phyloP scores from a whole-genome alignment of 148 eudicot species.

The Polygonum aviculare region DNA sequence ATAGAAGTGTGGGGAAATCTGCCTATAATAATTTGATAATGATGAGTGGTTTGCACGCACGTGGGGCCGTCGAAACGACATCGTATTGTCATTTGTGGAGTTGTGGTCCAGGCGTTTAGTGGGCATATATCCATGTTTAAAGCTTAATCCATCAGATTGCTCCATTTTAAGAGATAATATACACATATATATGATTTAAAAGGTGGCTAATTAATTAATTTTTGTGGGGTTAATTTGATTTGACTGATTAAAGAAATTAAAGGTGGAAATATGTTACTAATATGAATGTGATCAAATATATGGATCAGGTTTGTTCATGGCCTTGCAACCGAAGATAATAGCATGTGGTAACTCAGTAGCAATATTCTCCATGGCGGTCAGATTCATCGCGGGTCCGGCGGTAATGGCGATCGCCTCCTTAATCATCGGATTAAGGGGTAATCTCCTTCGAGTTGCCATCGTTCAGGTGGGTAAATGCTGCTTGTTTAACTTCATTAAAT shows the following conservation, averaged over 20 bases:
- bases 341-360: conserved; percentile 88
- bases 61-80: background rate
- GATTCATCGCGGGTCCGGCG: conserved; percentile 77
- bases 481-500: too few relatives aligned
- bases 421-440: conserved; percentile 66
- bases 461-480: conserved; percentile 49
- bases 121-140: background rate
- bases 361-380: conserved; percentile 63
- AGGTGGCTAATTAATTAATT: background rate
- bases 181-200: background rate
- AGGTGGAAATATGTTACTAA: too few relatives aligned
- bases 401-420: conserved; percentile 84
- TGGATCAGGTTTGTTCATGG: conserved; percentile 74
- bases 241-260: background rate
- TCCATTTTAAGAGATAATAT: too few relatives aligned
- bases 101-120: background rate
- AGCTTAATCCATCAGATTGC: too few relatives aligned
- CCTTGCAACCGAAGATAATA: conserved; percentile 83
- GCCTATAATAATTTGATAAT: background rate
- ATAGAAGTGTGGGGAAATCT: background rate
- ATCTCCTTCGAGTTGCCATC: conserved; percentile 69
- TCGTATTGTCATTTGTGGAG: background rate
- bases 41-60: background rate
- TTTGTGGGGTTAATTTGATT: background rate
- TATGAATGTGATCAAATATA: background rate